These are phyloP conservation scores for Sesbania bispinosa DNA, from an alignment of 306 rosid genomes.

Conservation along the genomic window DNA sequence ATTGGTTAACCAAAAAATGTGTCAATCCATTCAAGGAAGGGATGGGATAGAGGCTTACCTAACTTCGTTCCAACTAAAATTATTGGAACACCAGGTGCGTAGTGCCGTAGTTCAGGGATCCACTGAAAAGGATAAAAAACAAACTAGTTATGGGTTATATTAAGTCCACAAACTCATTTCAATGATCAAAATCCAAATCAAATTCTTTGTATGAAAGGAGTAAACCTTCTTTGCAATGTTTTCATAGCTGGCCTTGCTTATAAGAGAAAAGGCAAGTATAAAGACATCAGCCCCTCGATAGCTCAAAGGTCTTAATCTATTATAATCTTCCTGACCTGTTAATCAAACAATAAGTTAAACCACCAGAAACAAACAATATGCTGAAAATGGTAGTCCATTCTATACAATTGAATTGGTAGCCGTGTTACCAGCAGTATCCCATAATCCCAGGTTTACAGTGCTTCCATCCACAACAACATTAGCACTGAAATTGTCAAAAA, in stretches of 20 bases:
- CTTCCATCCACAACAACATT: slow-evolving; percentile 93
- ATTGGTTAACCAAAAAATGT: not conserved
- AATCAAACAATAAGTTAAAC: slow-evolving; percentile 17
- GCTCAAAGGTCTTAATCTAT: slow-evolving; percentile 80
- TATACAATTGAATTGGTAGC: not conserved
- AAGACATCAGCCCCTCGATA: slow-evolving; percentile 77
- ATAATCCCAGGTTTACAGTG: slow-evolving; percentile 72
- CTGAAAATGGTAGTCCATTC: not conserved
- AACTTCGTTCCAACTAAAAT: slow-evolving; percentile 84
- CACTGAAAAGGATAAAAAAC: slow-evolving; percentile 54
- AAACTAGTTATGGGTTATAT: slow-evolving; percentile 19
- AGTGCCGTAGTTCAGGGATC: slow-evolving; percentile 88
- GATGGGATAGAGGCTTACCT: slow-evolving; percentile 38
- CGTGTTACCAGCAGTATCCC: slow-evolving; percentile 88
- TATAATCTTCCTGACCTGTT: slow-evolving; percentile 88
- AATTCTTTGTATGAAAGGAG: not conserved
- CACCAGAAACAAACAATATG: not conserved
- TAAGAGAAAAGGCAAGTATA: slow-evolving; percentile 82
- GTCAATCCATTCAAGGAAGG: slow-evolving; percentile 7
- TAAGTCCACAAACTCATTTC: not conserved
- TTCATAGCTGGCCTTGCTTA: slow-evolving; percentile 87
- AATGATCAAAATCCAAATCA: not conserved
- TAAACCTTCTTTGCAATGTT: slow-evolving; percentile 71
- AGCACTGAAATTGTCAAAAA: slow-evolving; percentile 93
- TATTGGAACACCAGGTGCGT: slow-evolving; percentile 88